These are phyloP conservation scores for Gloeophyllum trabeum DNA, from an alignment of 768 basidiomycete genomes.

Conservation along the genomic window DNA sequence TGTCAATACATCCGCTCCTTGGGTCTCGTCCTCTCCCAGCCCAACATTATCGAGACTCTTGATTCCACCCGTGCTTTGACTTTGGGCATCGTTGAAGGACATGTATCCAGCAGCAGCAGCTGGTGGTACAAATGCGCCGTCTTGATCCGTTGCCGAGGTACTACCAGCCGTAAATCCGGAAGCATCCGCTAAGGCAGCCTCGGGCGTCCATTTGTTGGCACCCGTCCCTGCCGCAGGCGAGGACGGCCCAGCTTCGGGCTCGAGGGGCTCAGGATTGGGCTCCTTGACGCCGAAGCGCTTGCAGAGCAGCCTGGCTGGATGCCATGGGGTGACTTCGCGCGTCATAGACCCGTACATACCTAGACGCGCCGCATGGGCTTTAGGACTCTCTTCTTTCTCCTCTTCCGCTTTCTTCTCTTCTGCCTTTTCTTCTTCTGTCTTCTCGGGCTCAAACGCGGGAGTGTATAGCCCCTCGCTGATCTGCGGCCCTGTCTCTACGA, in stretches of 20 bases:
- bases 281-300: constrained; percentile 91
- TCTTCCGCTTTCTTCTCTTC: constrained; percentile 30
- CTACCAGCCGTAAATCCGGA: neutral
- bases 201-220: neutral
- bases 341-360: constrained; percentile 92
- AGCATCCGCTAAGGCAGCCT: neutral
- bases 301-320: constrained; percentile 77
- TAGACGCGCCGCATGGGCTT: constrained; percentile 67
- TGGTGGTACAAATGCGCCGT: neutral
- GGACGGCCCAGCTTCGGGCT: neutral
- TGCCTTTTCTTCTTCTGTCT: neutral
- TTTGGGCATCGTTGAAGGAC: neutral
- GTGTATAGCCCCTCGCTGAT: constrained; percentile 59
- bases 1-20: constrained; percentile 79
- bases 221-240: neutral
- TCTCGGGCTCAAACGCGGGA: constrained; percentile 18
- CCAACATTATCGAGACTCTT: constrained; percentile 77
- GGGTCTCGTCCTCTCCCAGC: constrained; percentile 84
- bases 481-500: constrained; percentile 55
- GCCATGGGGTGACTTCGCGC: constrained; percentile 62
- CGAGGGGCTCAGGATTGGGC: constrained; percentile 46
- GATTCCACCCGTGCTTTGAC: constrained; percentile 5
- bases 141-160: neutral
- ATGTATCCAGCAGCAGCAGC: neutral
- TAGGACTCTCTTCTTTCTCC: constrained; percentile 58